These are phyloP conservation scores for Diutina siamensis DNA, from an alignment of 1,139 yeast genomes.

Conservation along the genomic window DNA sequence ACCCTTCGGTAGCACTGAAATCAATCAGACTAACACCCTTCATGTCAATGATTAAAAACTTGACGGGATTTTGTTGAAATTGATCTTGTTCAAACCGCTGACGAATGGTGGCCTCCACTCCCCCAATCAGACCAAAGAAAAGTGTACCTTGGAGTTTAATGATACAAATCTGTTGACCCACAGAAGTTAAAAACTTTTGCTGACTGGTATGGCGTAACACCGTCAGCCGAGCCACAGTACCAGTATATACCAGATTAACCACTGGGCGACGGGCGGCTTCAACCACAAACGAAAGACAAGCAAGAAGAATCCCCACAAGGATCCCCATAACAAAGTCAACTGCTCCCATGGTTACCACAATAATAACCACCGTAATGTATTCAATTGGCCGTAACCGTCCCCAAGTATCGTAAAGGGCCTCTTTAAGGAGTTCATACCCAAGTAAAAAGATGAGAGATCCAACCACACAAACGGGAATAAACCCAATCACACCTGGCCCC, in stretches of 20 bases:
- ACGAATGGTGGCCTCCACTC: slow-evolving; percentile 70
- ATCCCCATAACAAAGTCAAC: slow-evolving; percentile 93
- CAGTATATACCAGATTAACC: slow-evolving; percentile 73
- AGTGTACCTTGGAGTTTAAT: slow-evolving; percentile 78
- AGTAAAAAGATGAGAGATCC: slow-evolving; percentile 82
- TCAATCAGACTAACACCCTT: slow-evolving; percentile 74
- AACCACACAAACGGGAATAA: slow-evolving; percentile 89
- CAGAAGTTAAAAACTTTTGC: slow-evolving; percentile 71
- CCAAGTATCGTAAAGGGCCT: slow-evolving; percentile 75
- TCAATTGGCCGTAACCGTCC: slow-evolving; percentile 69
- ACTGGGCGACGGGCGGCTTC: slow-evolving; percentile 84
- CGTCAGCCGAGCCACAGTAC: slow-evolving; percentile 82
- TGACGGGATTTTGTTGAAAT: slow-evolving; percentile 46
- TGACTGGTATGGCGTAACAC: slow-evolving; percentile 88
- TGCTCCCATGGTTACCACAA: slow-evolving; percentile 88
- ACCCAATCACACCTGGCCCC: slow-evolving; percentile 91
- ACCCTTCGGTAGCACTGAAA: slow-evolving; percentile 94
- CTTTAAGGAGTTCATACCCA: slow-evolving; percentile 83
- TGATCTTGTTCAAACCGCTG: slow-evolving; percentile 49
- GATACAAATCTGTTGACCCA: slow-evolving; percentile 85
- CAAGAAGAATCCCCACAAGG: slow-evolving; percentile 77
- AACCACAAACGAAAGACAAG: slow-evolving; percentile 84
- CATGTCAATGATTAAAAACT: slow-evolving; percentile 76
- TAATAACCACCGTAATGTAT: slow-evolving; percentile 70
- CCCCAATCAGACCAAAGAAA: slow-evolving; percentile 91